phyloP scores from a whole-genome alignment of 805 yeast genomes.

The Suhomyces vadensis region DNA sequence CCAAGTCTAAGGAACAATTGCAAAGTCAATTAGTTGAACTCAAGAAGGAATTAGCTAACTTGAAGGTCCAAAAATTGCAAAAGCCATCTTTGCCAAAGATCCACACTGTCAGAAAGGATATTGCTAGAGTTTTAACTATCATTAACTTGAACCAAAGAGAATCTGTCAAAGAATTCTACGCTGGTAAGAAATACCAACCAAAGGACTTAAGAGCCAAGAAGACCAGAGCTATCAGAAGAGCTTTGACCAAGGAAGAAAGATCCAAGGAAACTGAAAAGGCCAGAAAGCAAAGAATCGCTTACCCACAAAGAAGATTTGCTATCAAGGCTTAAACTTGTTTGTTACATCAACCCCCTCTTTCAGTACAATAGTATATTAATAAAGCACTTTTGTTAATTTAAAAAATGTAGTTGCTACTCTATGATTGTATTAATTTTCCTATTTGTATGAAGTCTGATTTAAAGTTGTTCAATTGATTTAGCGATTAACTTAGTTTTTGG shows the following conservation, averaged over 20 bases:
- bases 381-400: constrained; percentile 8
- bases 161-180: constrained; percentile 91
- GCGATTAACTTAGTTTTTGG: too few relatives aligned
- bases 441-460: too few relatives aligned
- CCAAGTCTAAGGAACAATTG: constrained; percentile 96
- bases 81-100: constrained; percentile 94
- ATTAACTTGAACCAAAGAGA: constrained; percentile 97
- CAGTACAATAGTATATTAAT: constrained; percentile 8
- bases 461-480: too few relatives aligned
- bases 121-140: constrained; percentile 96
- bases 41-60: constrained; percentile 93
- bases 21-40: constrained; percentile 91
- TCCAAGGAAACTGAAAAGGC: constrained; percentile 81
- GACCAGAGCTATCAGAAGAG: constrained; percentile 99
- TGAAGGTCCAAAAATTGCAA: constrained; percentile 93
- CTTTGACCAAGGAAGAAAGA: constrained; percentile 85
- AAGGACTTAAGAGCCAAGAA: constrained; percentile 99
- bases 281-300: constrained; percentile 88
- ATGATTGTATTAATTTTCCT: too few relatives aligned
- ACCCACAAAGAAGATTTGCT: constrained; percentile 98
- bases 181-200: constrained; percentile 93
- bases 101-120: constrained; percentile 96
- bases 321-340: constrained; percentile 80
- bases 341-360: constrained; percentile 7
- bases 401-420: background rate